A percentile compares a stretch with the other conserved stretches of the same genome.
Conservation (phyloP, 108 stramenopile species). For the Stephanodiscus minutulus region DNA sequence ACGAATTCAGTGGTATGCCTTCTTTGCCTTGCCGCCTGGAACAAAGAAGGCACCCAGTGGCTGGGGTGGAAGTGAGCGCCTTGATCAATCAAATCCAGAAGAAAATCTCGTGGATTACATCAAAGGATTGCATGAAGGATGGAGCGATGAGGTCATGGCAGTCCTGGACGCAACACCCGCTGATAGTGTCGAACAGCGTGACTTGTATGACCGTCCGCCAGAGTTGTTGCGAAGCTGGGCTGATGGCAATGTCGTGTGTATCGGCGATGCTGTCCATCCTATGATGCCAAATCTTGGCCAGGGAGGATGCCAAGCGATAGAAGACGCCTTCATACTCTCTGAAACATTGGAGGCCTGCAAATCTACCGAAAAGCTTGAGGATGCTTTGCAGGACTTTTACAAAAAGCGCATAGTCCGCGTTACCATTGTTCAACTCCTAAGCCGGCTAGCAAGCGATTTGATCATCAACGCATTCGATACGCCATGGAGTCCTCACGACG, state of each 20-base stretch:
- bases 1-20: slow-evolving; percentile 98
- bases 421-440: slow-evolving; percentile 88
- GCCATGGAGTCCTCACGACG: slow-evolving; percentile 89
- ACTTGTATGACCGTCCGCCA: slow-evolving; percentile 94
- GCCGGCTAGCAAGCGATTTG: slow-evolving; percentile 91
- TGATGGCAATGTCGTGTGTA: slow-evolving; percentile 90
- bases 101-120: slow-evolving; percentile 92
- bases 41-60: slow-evolving; percentile 88
- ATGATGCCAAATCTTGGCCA: slow-evolving; percentile 99
- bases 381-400: slow-evolving; percentile 88
- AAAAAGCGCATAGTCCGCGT: slow-evolving; percentile 88
- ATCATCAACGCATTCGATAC: slow-evolving; percentile 96
- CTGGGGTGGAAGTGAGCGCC: slow-evolving; percentile 78
- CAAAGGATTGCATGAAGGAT: slow-evolving; percentile 89
- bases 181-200: slow-evolving; percentile 94
- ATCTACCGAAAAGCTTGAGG: slow-evolving; percentile 71
- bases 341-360: slow-evolving; percentile 81
- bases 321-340: slow-evolving; percentile 93
- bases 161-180: slow-evolving; percentile 92
- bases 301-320: slow-evolving; percentile 97
- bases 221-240: slow-evolving; percentile 92
- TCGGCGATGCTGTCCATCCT: slow-evolving; percentile 94
- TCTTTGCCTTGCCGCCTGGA: slow-evolving; percentile 96
- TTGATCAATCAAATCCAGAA: slow-evolving; percentile 70
- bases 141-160: slow-evolving; percentile 91